These are phyloP conservation scores for Starmerella stellata DNA, from an alignment of 805 yeast genomes.

Conservation along the genomic window DNA sequence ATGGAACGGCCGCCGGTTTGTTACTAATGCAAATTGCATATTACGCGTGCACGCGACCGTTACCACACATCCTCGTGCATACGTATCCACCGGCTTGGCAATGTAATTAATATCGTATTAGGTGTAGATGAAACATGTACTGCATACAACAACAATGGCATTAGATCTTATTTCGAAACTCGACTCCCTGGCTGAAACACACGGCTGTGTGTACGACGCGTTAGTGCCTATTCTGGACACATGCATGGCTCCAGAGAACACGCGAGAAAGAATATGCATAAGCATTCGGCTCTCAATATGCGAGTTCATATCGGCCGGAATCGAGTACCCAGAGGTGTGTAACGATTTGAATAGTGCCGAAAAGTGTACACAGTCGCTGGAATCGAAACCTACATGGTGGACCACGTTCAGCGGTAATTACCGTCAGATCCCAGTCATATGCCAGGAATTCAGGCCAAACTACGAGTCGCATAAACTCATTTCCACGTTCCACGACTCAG, in stretches of 20 bases:
- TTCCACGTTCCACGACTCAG: constrained; percentile 5
- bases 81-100: too few species aligned
- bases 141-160: too few species aligned
- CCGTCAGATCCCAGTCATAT: constrained; percentile 34
- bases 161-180: constrained; percentile 10
- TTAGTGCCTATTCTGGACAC: constrained; percentile 16
- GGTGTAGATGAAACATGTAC: too few species aligned
- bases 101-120: too few species aligned
- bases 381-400: constrained; percentile 39
- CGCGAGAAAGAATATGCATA: constrained; percentile 14
- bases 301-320: constrained; percentile 19
- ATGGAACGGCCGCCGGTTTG: too few species aligned
- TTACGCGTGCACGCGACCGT: too few species aligned
- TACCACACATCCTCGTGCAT: too few species aligned
- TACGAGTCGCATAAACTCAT: constrained; percentile 11
- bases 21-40: too few species aligned
- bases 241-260: constrained; percentile 14
- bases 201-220: constrained; percentile 18
- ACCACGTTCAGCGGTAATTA: constrained; percentile 53
- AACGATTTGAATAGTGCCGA: neutral
- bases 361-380: constrained; percentile 18
- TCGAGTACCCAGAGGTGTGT: constrained; percentile 18
- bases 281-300: constrained; percentile 19
- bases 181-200: constrained; percentile 13
- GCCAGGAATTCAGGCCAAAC: constrained; percentile 22